Conservation (phyloP, 169 alveolate species). For the Cyclospora cayetanensis region DNA sequence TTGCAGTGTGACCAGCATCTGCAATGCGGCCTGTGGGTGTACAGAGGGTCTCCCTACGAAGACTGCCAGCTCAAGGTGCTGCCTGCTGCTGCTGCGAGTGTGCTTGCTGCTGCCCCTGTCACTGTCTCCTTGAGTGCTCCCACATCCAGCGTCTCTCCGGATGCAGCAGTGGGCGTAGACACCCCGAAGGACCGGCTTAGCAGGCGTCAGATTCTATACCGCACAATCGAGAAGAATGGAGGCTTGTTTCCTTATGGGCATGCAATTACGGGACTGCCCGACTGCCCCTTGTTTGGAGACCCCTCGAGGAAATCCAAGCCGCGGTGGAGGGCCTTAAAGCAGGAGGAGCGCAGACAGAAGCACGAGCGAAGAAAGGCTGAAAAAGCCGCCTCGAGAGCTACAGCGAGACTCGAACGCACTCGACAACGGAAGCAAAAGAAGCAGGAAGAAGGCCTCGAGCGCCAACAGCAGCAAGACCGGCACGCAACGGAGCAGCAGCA, state of each 20-base stretch:
- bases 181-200: neutral
- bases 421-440: neutral
- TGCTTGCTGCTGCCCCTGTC: neutral
- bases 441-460: neutral
- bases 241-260: neutral
- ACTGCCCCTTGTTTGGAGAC: conserved; percentile 6
- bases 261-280: conserved; percentile 4
- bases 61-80: neutral
- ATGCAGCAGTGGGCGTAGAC: neutral
- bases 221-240: neutral
- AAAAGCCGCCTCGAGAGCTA: too few relatives aligned
- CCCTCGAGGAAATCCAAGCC: neutral
- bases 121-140: neutral
- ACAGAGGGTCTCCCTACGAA: neutral
- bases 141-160: neutral
- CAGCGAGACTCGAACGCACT: too few relatives aligned
- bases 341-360: neutral
- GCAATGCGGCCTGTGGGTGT: neutral
- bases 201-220: neutral
- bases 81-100: neutral
- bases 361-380: neutral
- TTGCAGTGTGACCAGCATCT: neutral
- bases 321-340: neutral
- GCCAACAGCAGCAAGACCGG: neutral
- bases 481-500: neutral